Conservation (phyloP, 2,329 filamentous ascomycete species). For the Diaporthe ampelina region DNA sequence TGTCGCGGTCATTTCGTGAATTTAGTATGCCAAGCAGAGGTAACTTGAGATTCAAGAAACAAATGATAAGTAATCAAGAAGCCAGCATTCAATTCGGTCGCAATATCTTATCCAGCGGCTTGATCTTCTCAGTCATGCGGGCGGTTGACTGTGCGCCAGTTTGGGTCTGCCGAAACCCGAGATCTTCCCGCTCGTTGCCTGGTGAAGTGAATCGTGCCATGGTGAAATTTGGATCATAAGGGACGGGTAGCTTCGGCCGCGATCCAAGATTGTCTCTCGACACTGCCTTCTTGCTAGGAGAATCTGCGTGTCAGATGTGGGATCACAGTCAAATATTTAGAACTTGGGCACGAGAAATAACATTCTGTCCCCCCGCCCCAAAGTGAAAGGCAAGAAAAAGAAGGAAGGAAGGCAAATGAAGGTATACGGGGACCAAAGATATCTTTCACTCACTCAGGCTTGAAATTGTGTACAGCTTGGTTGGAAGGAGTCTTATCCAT, state of each 20-base stretch:
- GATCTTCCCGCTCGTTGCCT: constrained; percentile 7
- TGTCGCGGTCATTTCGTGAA: too few relatives aligned
- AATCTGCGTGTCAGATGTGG: not conserved
- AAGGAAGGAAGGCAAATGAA: too few relatives aligned
- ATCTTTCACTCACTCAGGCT: not conserved
- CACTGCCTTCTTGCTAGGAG: not conserved
- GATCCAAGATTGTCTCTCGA: not conserved
- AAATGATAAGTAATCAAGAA: too few relatives aligned
- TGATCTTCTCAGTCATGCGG: constrained; percentile 33
- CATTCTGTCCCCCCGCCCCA: too few relatives aligned
- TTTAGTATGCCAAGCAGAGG: not conserved
- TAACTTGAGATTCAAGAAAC: not conserved
- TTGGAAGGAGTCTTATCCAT: constrained; percentile 16
- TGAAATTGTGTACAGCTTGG: not conserved
- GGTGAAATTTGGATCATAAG: constrained; percentile 25
- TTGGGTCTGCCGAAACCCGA: constrained; percentile 30
- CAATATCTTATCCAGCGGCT: constrained; percentile 22
- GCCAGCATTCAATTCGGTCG: not conserved
- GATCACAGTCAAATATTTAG: not conserved
- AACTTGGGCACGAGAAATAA: too few relatives aligned
- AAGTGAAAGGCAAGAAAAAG: too few relatives aligned
- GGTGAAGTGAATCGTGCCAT: constrained; percentile 17
- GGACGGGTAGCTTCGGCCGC: constrained; percentile 24
- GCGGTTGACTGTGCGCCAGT: constrained; percentile 1
- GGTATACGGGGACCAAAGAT: not conserved